Base-by-base conservation (phyloP, 371 early-diverging fungal genomes). In the Rhizopus stolonifer region DNA sequence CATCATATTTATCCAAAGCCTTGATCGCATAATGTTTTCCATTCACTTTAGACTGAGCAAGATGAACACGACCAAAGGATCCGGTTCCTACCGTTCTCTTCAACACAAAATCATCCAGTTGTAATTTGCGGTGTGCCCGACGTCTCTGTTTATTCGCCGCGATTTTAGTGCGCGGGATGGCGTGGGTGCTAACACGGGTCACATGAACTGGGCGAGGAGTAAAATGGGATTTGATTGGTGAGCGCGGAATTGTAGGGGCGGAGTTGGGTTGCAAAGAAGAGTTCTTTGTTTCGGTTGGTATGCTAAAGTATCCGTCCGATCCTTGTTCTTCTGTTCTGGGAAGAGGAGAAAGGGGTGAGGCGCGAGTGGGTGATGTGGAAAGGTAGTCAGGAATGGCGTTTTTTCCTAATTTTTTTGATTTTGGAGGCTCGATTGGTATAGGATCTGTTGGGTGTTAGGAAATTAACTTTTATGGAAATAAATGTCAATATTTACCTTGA, bases 1-100 rank as follows among this genome's bases (percentile, higher is more conserved):
- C 93, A 56, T 96, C 93, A 14, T 89, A 84, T 61, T 96, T 98
- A 49, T 89, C 87, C 24, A 98, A 69, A 10, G 93, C 84, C 65
- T 98, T 98, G 67, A 96, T 93, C 7, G 98, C 98, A 61, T 81
- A 86, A 64, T 77, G 82, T 48, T 77, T 72, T 13, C 69, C 72
- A 24, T 68, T 69, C 23, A 60, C 44, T 25, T 70, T 80, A 56
- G 67, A 69, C 53, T 74, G 68, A 11, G 79, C 76, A 31, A 89
- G 62, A 65, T 87, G 84, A 2, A 89, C 89, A 15, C 87, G 69
- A 4, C 87, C 87, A 67, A 84, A 86, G 0, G 82, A 79, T 0
- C 89, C 87, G 2, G 84, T 87, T 2, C 87, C 89, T 32, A 94
- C 73, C 8, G 90, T 90, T 51, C 67, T 57, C 38, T 67, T 63